phyloP scores from a whole-genome alignment of 192 early-diverging fungal genomes.

The Gaertneriomyces sp. region DNA sequence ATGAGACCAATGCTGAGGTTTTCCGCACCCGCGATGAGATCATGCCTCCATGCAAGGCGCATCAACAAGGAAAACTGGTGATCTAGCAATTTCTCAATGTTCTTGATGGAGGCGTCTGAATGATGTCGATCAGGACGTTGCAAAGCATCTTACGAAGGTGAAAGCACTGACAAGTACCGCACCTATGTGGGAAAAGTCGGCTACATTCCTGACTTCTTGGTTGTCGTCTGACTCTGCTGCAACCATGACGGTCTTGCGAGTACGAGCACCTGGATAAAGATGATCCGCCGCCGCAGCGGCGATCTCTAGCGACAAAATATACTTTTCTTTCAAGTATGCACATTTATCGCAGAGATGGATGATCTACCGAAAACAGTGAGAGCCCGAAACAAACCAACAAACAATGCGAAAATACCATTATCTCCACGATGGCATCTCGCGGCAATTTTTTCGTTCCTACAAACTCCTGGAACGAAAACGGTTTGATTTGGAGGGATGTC shows the following conservation, averaged over 20 bases:
- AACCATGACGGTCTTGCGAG: neutral
- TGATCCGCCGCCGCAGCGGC: neutral
- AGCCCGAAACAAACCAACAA: neutral
- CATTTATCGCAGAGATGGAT: conserved; percentile 1
- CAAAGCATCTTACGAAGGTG: no score
- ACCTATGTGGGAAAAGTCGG: neutral
- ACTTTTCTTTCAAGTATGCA: conserved; percentile 5
- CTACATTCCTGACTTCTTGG: neutral
- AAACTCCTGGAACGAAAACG: no score
- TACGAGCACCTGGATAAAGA: neutral
- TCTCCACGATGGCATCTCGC: neutral
- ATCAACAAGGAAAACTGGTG: conserved; percentile 1
- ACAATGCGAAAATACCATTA: neutral
- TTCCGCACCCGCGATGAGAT: neutral
- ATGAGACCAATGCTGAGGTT: no score
- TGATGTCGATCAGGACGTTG: neutral
- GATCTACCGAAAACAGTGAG: neutral
- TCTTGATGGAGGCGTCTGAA: neutral
- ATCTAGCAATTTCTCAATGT: neutral
- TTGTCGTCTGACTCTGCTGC: neutral
- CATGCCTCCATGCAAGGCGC: neutral
- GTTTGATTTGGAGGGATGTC: no score
- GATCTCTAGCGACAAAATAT: conserved; percentile 1
- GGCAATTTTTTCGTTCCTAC: no score
- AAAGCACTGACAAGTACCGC: neutral